Conservation (phyloP, 225 moss, liverwort and hornwort genomes). For the Ulota crispa region DNA sequence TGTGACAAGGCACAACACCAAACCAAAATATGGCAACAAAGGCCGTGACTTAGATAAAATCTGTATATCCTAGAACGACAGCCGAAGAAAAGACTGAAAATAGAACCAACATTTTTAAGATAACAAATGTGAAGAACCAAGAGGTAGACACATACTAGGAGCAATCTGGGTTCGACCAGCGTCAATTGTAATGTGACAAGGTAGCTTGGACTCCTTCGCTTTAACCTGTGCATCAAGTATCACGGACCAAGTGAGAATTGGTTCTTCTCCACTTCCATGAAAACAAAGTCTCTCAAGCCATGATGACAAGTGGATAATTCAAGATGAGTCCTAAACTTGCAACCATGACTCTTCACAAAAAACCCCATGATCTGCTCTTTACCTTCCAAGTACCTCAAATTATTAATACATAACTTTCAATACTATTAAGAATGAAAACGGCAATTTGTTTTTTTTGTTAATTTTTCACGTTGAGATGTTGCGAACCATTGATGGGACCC, state of each 20-base stretch:
- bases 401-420: not conserved
- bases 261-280: not conserved
- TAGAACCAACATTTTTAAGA: not conserved
- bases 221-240: conserved; percentile 45
- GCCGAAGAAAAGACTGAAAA: not conserved
- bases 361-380: not conserved
- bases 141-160: conserved; percentile 64
- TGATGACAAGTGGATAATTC: not conserved
- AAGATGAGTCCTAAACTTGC: not conserved
- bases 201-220: conserved; percentile 77
- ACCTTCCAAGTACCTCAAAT: not conserved
- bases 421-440: not conserved
- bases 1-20: conserved; percentile 2
- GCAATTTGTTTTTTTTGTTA: too few relatives aligned
- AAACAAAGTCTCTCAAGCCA: not conserved
- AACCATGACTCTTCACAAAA: not conserved
- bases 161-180: conserved; percentile 97
- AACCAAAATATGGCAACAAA: not conserved
- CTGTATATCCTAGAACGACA: not conserved
- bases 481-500: not conserved
- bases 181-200: conserved; percentile 91
- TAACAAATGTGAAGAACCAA: not conserved
- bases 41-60: not conserved
- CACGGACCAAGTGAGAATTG: not conserved
- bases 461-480: not conserved